Conservation (phyloP, 2,329 filamentous ascomycete genomes). For the Pestalotiopsis fici region DNA sequence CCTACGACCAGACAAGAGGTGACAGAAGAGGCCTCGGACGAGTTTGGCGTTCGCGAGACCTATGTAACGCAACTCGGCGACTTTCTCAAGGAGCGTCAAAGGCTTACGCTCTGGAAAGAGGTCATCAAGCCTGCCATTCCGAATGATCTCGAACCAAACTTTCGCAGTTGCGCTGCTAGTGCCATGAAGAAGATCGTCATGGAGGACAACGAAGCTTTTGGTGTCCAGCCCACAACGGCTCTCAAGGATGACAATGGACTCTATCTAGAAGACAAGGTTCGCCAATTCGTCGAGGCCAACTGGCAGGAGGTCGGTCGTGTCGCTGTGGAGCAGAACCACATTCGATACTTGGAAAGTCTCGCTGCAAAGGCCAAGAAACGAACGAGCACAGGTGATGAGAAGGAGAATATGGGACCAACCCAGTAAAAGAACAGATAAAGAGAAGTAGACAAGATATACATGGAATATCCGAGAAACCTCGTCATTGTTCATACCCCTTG, state of each 20-base stretch:
- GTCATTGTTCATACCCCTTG: not conserved
- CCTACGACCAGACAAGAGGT: constrained; percentile 43
- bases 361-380: not conserved
- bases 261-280: constrained; percentile 43
- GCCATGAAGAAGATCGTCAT: constrained; percentile 53
- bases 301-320: constrained; percentile 38
- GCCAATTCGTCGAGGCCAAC: constrained; percentile 39
- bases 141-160: constrained; percentile 7
- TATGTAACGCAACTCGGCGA: constrained; percentile 44
- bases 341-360: constrained; percentile 12
- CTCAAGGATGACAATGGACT: constrained; percentile 39
- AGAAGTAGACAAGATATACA: not conserved
- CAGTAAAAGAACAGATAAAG: not conserved
- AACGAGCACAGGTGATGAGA: constrained; percentile 4
- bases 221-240: constrained; percentile 22
- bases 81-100: constrained; percentile 42
- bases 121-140: constrained; percentile 44
- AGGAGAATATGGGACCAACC: not conserved
- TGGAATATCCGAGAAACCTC: not conserved
- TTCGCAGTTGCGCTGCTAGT: not conserved
- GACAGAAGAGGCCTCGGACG: constrained; percentile 51
- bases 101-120: constrained; percentile 42
- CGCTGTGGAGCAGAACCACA: constrained; percentile 29
- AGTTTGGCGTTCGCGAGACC: constrained; percentile 46
- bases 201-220: constrained; percentile 40